Percentiles rank a stretch among this genome's conserved stretches.
phyloP scores from a whole-genome alignment of 345 rosid genomes.

The Bruguiera gymnorhiza region DNA sequence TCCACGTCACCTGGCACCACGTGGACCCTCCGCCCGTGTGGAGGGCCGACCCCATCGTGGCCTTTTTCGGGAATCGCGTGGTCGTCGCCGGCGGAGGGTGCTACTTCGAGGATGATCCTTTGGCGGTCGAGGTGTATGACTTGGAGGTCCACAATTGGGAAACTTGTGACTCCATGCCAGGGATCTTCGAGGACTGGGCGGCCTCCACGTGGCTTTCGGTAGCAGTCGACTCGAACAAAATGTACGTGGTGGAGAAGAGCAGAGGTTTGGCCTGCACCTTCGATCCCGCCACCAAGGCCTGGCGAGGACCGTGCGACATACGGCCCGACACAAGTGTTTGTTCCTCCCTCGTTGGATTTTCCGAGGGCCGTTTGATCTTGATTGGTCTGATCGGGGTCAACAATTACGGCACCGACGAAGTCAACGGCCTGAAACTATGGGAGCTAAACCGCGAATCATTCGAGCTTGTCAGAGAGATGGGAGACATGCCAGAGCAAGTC shows the following conservation, averaged over 20 bases:
- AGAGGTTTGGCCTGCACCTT: conserved; percentile 47
- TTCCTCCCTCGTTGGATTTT: conserved; percentile 36
- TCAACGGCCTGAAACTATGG: neutral
- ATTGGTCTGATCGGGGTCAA: conserved; percentile 24
- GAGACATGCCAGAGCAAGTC: neutral
- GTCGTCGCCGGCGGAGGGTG: conserved; percentile 62
- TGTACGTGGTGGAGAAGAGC: conserved; percentile 53
- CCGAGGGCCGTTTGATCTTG: conserved; percentile 38
- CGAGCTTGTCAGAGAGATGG: neutral
- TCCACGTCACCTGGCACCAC: conserved; percentile 64
- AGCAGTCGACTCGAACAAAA: conserved; percentile 29
- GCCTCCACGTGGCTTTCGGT: conserved; percentile 63
- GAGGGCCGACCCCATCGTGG: conserved; percentile 71
- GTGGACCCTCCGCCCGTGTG: conserved; percentile 48
- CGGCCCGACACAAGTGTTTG: conserved; percentile 26
- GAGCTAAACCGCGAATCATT: neutral
- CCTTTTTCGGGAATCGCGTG: conserved; percentile 40
- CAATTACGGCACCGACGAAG: neutral
- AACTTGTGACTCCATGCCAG: conserved; percentile 56
- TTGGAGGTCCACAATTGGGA: conserved; percentile 45
- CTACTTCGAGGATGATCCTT: conserved; percentile 66
- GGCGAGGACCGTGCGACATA: conserved; percentile 52
- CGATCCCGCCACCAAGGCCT: conserved; percentile 44
- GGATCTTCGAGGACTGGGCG: conserved; percentile 41
- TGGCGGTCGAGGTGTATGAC: conserved; percentile 63